Evolutionary conservation across 805 yeast species (phyloP), one percentile per base, ranked within the genome.

Genomic region (Candida koratica): DNA sequence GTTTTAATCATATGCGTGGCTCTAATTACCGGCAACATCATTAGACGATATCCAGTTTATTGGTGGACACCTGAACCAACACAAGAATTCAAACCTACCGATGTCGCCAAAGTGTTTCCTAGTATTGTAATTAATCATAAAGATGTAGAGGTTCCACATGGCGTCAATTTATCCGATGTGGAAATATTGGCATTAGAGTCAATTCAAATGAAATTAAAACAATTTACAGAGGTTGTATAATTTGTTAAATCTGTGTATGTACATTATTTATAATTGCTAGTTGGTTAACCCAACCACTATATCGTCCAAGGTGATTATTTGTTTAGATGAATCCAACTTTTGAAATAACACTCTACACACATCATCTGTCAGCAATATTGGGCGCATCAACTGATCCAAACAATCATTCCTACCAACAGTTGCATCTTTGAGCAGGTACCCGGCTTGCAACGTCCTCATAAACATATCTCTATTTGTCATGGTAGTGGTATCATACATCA

Each of bases 291-390:
- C 13, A 25, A 19, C 8, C 31, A 12, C 16, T 41, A 50, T 44
- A 33, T 56, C 52, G 11, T 57, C 49, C 32, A 82, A 56, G 1
- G 69, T 45, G 2, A 83, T 77, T 3, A 81, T 75, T 0, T 90
- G 93, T 25, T 59, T 49, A 1, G 56, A 50, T 38, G 80, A 79
- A 14, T 67, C 66, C 17, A 84, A 58, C 29, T 75, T 76, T 25
- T 77, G 73, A 10, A 79, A 61, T 1, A 79, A 64, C 29, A 75
- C 74, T 24, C 61, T 50, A 1, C 90, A 84, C 2, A 88, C 94
- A 28, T 69, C 61, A 45, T 81, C 84, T 0, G 88, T 81, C 0
- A 86, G 72, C 1, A 80, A 65, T 0, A 80, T 64, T 0, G 88
- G 87, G 44, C 85, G 69, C 0, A 79, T 58, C 31, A 77, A 34